These are phyloP conservation scores for Ophiostoma himal-ulmi DNA, from an alignment of 2,329 filamentous ascomycete species.

Conservation along the genomic window DNA sequence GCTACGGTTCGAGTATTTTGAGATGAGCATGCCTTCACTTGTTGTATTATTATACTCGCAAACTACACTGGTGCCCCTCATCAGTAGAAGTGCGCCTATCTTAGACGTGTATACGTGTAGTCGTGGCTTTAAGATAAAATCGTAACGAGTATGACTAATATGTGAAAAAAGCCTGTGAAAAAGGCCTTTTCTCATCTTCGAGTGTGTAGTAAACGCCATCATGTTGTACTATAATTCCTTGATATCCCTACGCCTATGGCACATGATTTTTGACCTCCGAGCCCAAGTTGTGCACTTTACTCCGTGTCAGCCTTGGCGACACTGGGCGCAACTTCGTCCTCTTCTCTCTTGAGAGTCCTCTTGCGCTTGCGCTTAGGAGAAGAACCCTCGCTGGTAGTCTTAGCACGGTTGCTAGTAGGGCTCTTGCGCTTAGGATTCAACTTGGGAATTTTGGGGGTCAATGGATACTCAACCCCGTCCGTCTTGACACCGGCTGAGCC, in stretches of 20 bases:
- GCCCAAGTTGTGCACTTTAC: neutral
- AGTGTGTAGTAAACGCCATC: neutral
- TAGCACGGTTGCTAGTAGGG: neutral
- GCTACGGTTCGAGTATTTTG: neutral
- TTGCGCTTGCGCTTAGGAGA: conserved; percentile 17
- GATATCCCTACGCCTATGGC: neutral
- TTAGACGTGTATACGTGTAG: neutral
- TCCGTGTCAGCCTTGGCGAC: neutral
- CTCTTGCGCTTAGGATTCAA: conserved; percentile 18
- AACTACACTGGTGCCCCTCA: neutral
- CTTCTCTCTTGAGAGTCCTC: neutral
- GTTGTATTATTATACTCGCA: neutral
- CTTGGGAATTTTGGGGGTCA: neutral
- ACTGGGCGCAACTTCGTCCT: neutral
- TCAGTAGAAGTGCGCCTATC: neutral
- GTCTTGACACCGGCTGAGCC: neutral
- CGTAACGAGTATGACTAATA: neutral
- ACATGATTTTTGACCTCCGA: neutral
- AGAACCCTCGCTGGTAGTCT: neutral
- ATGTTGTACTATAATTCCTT: neutral
- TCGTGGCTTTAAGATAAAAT: neutral
- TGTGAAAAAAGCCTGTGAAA: neutral
- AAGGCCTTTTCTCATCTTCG: neutral
- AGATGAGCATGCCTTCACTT: neutral
- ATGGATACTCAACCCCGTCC: too few species aligned